A percentile compares a stretch with the other conserved stretches of the same genome.
Evolutionary conservation across 306 rosid species (phyloP).

Genomic region (Coriaria nepalensis): DNA sequence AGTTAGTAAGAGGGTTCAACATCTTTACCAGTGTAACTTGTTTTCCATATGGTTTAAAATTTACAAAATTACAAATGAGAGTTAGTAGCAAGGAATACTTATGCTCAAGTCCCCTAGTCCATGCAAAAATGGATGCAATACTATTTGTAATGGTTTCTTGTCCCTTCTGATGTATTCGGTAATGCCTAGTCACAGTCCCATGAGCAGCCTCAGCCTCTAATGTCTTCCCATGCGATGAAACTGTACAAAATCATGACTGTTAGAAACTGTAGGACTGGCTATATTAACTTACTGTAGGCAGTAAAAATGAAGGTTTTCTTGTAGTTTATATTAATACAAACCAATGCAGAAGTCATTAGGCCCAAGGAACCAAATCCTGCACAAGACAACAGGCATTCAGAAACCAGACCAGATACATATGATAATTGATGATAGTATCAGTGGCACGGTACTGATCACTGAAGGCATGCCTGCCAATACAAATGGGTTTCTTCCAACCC

Average conservation of each 20-base stretch:
- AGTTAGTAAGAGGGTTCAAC: background rate
- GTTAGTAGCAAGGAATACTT: constrained; percentile 36
- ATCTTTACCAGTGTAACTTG: no score
- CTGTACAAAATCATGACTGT: constrained; percentile 30
- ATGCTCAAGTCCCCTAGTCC: constrained; percentile 94
- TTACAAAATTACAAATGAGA: background rate
- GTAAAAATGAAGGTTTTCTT: background rate
- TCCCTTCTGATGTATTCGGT: constrained; percentile 78
- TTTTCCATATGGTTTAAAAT: no score
- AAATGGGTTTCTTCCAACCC: constrained; percentile 99
- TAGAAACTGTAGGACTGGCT: no score
- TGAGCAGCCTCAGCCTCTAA: constrained; percentile 98
- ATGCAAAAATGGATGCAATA: constrained; percentile 96
- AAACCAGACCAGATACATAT: constrained; percentile 1
- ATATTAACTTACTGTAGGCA: no score
- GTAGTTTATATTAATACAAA: constrained; percentile 23
- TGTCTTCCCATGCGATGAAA: constrained; percentile 94
- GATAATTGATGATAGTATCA: constrained; percentile 37
- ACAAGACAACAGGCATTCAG: constrained; percentile 16
- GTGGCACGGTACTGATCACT: constrained; percentile 98
- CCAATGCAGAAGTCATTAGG: constrained; percentile 94
- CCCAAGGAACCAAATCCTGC: constrained; percentile 98
- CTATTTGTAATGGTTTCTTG: constrained; percentile 98
- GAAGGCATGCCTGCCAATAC: constrained; percentile 97
- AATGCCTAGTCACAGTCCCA: constrained; percentile 97